phyloP scores from a whole-genome alignment of 257 asterid species.

The Thymus mandschuricus region DNA sequence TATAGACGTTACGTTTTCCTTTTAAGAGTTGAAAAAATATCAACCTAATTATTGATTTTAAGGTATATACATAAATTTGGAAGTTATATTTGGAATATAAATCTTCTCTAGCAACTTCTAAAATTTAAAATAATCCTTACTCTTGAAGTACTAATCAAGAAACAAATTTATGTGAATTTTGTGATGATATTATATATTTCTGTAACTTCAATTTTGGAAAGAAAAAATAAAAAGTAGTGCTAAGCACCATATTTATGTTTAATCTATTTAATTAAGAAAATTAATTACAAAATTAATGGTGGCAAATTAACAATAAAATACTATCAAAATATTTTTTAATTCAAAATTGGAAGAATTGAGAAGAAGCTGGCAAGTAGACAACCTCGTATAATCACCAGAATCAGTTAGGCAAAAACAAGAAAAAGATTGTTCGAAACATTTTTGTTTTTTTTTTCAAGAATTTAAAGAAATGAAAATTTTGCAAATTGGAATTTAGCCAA shows the following conservation, averaged over 20 bases:
- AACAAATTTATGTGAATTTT: background rate
- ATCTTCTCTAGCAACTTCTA: background rate
- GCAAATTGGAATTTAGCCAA: slow-evolving; percentile 24
- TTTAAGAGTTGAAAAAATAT: no score
- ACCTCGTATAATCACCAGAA: slow-evolving; percentile 37
- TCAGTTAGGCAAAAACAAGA: slow-evolving; percentile 27
- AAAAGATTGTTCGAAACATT: background rate
- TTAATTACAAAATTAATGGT: slow-evolving; percentile 7
- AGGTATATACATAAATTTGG: background rate
- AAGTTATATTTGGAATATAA: background rate
- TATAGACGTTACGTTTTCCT: no score
- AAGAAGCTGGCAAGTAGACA: slow-evolving; percentile 13
- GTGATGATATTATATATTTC: background rate
- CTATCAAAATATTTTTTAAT: background rate
- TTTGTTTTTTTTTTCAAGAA: background rate
- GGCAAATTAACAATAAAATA: slow-evolving; percentile 13
- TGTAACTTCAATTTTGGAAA: background rate
- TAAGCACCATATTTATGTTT: background rate
- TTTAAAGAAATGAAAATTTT: background rate
- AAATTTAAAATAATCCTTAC: background rate
- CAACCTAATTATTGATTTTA: background rate
- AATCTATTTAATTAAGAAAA: background rate
- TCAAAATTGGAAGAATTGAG: slow-evolving; percentile 36
- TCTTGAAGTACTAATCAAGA: background rate
- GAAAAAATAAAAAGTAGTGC: slow-evolving; percentile 2